Base-by-base conservation (phyloP, 192 early-diverging fungal genomes). In the Kickxella alabastrina region DNA sequence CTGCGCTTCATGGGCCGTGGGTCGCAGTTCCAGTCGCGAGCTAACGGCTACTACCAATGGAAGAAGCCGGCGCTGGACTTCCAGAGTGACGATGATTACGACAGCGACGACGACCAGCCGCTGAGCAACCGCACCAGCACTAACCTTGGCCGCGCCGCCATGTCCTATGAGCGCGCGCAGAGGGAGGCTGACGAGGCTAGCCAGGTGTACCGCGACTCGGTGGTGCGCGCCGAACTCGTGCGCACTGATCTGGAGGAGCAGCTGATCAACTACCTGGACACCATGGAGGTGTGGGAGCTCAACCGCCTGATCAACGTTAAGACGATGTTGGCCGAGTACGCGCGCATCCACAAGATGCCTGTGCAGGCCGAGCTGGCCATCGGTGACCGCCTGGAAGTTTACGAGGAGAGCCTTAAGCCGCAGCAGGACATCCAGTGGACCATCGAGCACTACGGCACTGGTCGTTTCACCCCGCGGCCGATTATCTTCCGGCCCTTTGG, bases 331-430 rank as follows among this genome's bases (percentile, higher is more conserved):
- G 56, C 48, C 49, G 62, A 65, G 37, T 73, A 68, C 21, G 65
- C 62, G 14, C 52, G 62, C 19, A 55, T 69, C 39, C 50, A 43
- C 57, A 65, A 64, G 58, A 56, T 47, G 19, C 68, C 62, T 1
- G 49, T 73, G 21, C 61, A 54, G 29, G 69, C 62, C 23, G 68
- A 57, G 54, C 57, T 73, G 37, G 47, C 61, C n/a, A 69, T 65
- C 34, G 50, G 58, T 31, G 69, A 78, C 49, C 61, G 81, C 4
- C 75, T 85, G 54, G 68, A 80, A 14, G 81, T 82, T 2, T 81
- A 82, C 22, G 85, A 87, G 19, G 85, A 90, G 65, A 84, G 86
- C 15, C 62, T 90, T n/a, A 82, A 83, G 61, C 86, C 87, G n/a
- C 72, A 82, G 38, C 80, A 86, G 45, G 87, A 90, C 53, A 81